Evolutionary conservation across 192 early-diverging fungal genomes (phyloP).

Genomic region (Rhizoclosmatium globosum): DNA sequence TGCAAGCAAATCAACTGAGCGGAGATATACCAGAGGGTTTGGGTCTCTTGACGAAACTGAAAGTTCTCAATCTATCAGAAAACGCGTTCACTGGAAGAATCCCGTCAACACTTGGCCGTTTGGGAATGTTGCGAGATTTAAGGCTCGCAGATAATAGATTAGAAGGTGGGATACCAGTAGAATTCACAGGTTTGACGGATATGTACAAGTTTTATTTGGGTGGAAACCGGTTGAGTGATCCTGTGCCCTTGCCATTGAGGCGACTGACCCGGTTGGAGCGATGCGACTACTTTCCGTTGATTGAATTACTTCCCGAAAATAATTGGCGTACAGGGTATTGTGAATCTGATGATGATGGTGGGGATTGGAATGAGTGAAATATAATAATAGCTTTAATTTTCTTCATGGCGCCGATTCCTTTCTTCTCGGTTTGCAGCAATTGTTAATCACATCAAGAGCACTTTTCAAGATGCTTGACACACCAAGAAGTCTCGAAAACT

Average conservation of each 20-base stretch:
- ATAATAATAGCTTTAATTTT: no score
- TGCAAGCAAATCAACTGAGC: background rate
- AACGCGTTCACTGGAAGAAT: slow-evolving; percentile 6
- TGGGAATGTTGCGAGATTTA: background rate
- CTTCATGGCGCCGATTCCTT: no score
- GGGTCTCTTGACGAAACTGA: background rate
- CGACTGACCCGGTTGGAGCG: background rate
- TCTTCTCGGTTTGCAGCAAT: no score
- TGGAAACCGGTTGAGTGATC: background rate
- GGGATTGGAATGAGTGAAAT: no score
- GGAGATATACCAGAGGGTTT: background rate
- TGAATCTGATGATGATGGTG: background rate
- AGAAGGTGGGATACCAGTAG: background rate
- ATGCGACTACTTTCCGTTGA: background rate
- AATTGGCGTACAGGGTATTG: background rate
- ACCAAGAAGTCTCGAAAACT: no score
- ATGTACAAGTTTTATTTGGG: background rate
- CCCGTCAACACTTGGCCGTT: background rate
- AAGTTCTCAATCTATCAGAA: background rate
- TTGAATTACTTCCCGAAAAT: background rate
- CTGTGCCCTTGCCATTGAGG: background rate
- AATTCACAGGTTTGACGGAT: background rate
- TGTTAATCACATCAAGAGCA: no score
- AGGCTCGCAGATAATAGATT: background rate
- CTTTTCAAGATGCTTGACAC: no score